phyloP scores from a whole-genome alignment of 768 basidiomycete species.

The Boletus sensibilis region DNA sequence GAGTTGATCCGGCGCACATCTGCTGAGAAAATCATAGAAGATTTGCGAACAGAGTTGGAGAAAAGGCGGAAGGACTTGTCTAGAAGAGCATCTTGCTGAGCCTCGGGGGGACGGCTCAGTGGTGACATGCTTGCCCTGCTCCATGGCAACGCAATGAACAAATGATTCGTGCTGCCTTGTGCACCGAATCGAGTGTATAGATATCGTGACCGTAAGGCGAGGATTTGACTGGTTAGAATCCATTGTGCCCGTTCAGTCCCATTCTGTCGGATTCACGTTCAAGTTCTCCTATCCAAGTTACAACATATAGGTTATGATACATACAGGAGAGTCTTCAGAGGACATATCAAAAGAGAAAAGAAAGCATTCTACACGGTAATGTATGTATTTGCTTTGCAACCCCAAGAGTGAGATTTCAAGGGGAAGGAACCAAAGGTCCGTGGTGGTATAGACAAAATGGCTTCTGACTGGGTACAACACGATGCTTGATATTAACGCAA shows the following conservation, averaged over 20 bases:
- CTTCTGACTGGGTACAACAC: slow-evolving; percentile 24
- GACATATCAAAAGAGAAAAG: slow-evolving; percentile 20
- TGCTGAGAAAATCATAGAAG: slow-evolving; percentile 28
- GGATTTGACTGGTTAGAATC: not conserved
- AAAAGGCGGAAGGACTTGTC: not conserved
- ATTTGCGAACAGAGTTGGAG: slow-evolving; percentile 14
- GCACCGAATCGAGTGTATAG: not conserved
- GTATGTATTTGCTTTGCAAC: slow-evolving; percentile 12
- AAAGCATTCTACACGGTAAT: slow-evolving; percentile 20
- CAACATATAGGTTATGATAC: slow-evolving; percentile 20
- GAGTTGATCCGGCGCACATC: slow-evolving; percentile 33
- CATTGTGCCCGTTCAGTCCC: not conserved
- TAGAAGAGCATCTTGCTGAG: not conserved
- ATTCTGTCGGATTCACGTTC: not conserved
- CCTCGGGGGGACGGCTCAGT: not conserved
- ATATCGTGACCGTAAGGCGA: not conserved
- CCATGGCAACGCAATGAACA: not conserved
- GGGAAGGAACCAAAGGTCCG: slow-evolving; percentile 5
- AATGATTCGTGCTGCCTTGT: not conserved
- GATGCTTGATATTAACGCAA: slow-evolving; percentile 29
- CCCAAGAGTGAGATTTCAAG: slow-evolving; percentile 4
- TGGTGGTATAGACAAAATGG: slow-evolving; percentile 27
- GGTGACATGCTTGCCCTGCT: not conserved
- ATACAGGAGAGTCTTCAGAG: slow-evolving; percentile 13
- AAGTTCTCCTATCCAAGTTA: not conserved